These are phyloP conservation scores for Trypanosoma brucei DNA, from an alignment of 208 protist genomes.

Conservation along the genomic window DNA sequence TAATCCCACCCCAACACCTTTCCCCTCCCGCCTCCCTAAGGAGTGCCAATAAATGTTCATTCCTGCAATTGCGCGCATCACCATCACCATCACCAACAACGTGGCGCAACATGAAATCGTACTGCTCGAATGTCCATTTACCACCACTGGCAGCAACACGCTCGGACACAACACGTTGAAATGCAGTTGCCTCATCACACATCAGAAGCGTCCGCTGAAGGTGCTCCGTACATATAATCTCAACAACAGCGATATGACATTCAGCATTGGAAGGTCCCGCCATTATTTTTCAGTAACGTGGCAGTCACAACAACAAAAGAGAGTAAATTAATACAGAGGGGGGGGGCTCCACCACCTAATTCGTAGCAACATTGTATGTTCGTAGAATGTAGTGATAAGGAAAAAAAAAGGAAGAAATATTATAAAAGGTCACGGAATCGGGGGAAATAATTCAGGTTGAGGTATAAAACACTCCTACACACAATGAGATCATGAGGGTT, in stretches of 20 bases:
- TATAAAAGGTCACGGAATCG: too few species aligned
- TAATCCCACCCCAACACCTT: neutral
- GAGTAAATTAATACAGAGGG: too few species aligned
- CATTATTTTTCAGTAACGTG: neutral
- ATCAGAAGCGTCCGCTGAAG: slow-evolving; percentile 39
- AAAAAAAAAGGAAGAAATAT: too few species aligned
- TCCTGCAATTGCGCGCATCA: neutral
- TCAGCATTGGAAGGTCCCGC: neutral
- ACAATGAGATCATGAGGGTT: too few species aligned
- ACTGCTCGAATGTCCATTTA: slow-evolving; percentile 44
- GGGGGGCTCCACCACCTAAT: too few species aligned
- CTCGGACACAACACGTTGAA: slow-evolving; percentile 69
- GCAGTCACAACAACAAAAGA: too few species aligned
- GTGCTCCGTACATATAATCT: slow-evolving; percentile 56
- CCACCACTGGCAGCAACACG: slow-evolving; percentile 42
- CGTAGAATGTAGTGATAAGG: too few species aligned
- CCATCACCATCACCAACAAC: neutral
- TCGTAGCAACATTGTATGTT: too few species aligned
- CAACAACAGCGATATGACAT: slow-evolving; percentile 4
- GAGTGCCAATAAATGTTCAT: neutral
- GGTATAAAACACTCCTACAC: too few species aligned
- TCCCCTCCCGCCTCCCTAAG: neutral
- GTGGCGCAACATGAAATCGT: slow-evolving; percentile 1
- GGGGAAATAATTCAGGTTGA: too few species aligned
- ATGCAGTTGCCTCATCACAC: slow-evolving; percentile 63